These are phyloP conservation scores for Pneumocystis oryctolagi DNA, from an alignment of 1,139 yeast genomes.

Conservation along the genomic window DNA sequence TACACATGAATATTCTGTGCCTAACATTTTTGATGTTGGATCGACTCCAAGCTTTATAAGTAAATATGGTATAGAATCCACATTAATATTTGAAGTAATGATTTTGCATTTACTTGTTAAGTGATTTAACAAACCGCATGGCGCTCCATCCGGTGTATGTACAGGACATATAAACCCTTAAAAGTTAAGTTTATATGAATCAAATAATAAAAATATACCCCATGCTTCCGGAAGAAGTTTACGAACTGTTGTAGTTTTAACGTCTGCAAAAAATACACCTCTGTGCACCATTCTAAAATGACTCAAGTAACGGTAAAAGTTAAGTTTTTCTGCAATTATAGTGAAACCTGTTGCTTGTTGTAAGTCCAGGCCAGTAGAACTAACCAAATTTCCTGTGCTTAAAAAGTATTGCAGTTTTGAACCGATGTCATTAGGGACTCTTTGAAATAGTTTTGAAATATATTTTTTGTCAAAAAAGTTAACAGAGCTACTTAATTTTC, in stretches of 20 bases:
- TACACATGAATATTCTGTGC: constrained; percentile 70
- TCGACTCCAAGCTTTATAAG: constrained; percentile 64
- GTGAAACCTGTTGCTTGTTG: constrained; percentile 98
- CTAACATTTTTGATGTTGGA: constrained; percentile 29
- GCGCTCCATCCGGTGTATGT: constrained; percentile 99
- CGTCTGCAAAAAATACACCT: constrained; percentile 97
- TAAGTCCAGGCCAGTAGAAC: constrained; percentile 91
- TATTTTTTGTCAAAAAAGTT: constrained; percentile 74
- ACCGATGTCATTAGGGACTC: constrained; percentile 87
- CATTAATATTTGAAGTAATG: constrained; percentile 63
- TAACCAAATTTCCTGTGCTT: constrained; percentile 92
- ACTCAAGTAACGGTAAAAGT: constrained; percentile 87
- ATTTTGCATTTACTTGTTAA: constrained; percentile 88
- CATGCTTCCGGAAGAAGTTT: constrained; percentile 93
- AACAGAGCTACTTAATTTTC: constrained; percentile 48
- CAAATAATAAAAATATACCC: constrained; percentile 34
- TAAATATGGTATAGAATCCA: constrained; percentile 50
- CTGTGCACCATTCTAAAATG: constrained; percentile 99
- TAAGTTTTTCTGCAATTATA: constrained; percentile 95
- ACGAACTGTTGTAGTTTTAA: constrained; percentile 94
- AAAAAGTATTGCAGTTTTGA: constrained; percentile 84
- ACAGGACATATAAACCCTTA: constrained; percentile 77
- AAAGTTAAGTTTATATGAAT: background rate
- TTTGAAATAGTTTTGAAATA: constrained; percentile 60
- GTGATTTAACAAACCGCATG: constrained; percentile 95